Evolutionary conservation across 192 early-diverging fungal species (phyloP).

Genomic region (Gaertneriomyces semiglobifer): DNA sequence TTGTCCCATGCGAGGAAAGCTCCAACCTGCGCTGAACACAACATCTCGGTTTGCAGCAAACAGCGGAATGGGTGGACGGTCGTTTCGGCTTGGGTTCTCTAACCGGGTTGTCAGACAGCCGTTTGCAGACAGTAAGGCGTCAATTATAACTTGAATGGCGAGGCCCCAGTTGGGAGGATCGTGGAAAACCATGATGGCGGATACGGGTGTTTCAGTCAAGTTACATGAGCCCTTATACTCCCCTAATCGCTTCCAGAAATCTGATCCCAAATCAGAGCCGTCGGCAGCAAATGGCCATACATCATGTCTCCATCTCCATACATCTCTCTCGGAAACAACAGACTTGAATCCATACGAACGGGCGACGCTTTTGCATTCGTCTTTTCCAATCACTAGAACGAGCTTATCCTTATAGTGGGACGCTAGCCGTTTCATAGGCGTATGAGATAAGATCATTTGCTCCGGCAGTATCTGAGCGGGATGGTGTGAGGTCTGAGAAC

Average conservation of each 20-base stretch:
- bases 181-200: constrained; percentile 22
- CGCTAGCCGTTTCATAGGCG: constrained; percentile 18
- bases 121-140: constrained; percentile 2
- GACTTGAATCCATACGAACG: constrained; percentile 16
- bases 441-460: constrained; percentile 15
- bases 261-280: no score
- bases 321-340: constrained; percentile 11
- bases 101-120: constrained; percentile 13
- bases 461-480: neutral
- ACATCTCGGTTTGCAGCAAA: constrained; percentile 18
- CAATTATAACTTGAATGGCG: constrained; percentile 25
- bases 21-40: constrained; percentile 11
- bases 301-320: constrained; percentile 1
- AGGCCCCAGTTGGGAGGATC: constrained; percentile 27
- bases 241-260: no score
- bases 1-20: constrained; percentile 18
- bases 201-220: constrained; percentile 5
- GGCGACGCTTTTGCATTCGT: constrained; percentile 14
- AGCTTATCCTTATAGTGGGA: neutral
- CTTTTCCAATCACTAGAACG: constrained; percentile 14
- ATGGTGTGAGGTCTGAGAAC: no score
- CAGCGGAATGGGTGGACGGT: constrained; percentile 7
- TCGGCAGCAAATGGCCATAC: constrained; percentile 8
- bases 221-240: neutral
- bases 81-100: neutral